Base-by-base conservation (phyloP, 176 grass and related monocot genomes). In the Themeda triandra region DNA sequence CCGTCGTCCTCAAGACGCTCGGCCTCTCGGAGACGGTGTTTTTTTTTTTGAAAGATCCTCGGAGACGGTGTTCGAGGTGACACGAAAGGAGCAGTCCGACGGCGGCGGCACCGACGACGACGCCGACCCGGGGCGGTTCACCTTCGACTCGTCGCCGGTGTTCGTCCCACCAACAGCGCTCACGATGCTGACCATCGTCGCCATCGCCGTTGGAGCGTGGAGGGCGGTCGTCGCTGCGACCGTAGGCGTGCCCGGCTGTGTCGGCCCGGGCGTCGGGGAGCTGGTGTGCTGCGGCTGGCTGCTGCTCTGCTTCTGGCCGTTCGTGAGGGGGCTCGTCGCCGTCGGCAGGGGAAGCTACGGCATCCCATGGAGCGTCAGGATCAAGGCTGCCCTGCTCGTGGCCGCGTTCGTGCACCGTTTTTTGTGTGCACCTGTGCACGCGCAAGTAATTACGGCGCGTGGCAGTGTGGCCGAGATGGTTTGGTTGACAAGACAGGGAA, bases 21-120 rank as follows among this genome's bases (percentile, higher is more conserved):
- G 83, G 92, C 69, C 79, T 93, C 75, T 88, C 92, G 0, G 79
- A 93, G 4, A 83, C 85, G 2, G 70, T 88, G 49, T 91, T 94
- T n/a, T n/a, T n/a, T n/a, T n/a, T n/a, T n/a, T n/a, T n/a, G n/a
- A n/a, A n/a, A n/a, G n/a, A n/a, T n/a, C n/a, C 75, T 88, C 92
- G 0, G 79, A 93, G 4, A 83, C 85, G 2, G 70, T 88, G 49
- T 91, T 94, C 45, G 92, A 86, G n/a, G 69, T 94, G 70, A 91
- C 86, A 2, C 53, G 65, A 8, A 94, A 94, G 63, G 89, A 94
- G 13, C 54, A 58, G 46, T 2, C 46, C 46, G 46, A 18, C 46
- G 46, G 44, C 3, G 13, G 11, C 44, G 35, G 21, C 9, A 11
- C 1, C 1, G 23, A 23, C 10, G 23, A 23, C 10, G 14, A 76